Conservation (phyloP, 768 basidiomycete genomes). For the Phlebiopsis gigantea region DNA sequence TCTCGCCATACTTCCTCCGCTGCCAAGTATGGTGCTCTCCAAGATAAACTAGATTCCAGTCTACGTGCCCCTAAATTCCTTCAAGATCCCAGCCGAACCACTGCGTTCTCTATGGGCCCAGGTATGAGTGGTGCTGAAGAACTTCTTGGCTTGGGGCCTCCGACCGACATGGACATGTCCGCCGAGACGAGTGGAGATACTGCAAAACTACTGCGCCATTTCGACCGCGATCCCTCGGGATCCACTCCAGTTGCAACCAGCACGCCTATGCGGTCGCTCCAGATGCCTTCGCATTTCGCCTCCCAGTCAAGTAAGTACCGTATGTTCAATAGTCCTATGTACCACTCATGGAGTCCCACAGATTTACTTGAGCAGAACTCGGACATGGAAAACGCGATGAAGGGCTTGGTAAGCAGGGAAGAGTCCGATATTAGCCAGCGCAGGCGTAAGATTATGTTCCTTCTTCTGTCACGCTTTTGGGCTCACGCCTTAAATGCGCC, state of each 20-base stretch:
- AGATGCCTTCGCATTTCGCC: constrained; percentile 45
- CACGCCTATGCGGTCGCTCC: constrained; percentile 47
- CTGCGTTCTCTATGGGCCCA: neutral
- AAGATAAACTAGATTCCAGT: constrained; percentile 13
- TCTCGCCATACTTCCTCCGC: constrained; percentile 10
- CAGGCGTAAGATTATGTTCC: neutral
- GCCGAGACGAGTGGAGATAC: constrained; percentile 33
- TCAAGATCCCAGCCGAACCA: neutral
- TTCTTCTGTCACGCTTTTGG: neutral
- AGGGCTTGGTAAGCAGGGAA: constrained; percentile 47
- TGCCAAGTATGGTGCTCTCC: constrained; percentile 19
- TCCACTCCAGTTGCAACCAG: constrained; percentile 47
- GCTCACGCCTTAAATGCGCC: neutral
- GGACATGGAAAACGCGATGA: constrained; percentile 64
- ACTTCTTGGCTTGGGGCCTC: neutral
- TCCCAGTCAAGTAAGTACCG: constrained; percentile 50
- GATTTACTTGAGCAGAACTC: constrained; percentile 68
- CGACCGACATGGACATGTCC: constrained; percentile 4
- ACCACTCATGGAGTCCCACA: constrained; percentile 26
- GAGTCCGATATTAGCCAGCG: constrained; percentile 18
- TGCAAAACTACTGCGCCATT: constrained; percentile 32
- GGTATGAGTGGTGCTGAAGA: constrained; percentile 2
- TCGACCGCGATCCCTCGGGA: constrained; percentile 29
- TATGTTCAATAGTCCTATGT: no score
- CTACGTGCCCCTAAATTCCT: neutral